Evolutionary conservation across 2,329 filamentous ascomycete species (phyloP).

Genomic region (Fusarium begoniae): DNA sequence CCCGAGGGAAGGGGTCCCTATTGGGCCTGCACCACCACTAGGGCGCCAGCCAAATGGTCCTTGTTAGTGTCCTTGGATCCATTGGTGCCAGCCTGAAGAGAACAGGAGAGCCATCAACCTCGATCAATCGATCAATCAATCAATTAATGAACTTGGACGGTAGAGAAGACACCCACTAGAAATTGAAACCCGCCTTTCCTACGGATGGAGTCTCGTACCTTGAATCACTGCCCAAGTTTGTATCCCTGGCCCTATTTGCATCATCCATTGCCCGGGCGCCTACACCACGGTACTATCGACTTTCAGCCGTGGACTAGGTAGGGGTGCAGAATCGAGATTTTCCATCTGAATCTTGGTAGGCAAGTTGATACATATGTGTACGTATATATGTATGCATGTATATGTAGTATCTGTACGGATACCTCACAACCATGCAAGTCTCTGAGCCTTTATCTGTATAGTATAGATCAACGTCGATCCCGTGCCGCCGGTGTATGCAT

Average conservation of each 20-base stretch:
- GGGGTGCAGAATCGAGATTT: conserved; percentile 38
- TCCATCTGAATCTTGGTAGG: conserved; percentile 36
- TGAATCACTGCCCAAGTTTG: not conserved
- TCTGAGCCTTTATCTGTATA: conserved; percentile 7
- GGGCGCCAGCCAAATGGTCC: conserved; percentile 10
- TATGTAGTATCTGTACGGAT: not conserved
- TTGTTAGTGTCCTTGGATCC: not conserved
- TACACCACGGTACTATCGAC: not conserved
- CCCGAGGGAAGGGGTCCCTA: conserved; percentile 29
- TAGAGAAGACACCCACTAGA: not conserved
- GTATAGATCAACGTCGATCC: conserved; percentile 41
- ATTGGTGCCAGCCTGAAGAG: not conserved
- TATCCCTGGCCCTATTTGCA: not conserved
- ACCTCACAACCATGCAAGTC: conserved; percentile 25
- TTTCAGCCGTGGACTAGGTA: conserved; percentile 1
- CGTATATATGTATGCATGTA: not conserved
- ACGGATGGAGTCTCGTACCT: not conserved
- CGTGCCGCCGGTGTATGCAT: conserved; percentile 7
- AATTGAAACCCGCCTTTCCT: not conserved
- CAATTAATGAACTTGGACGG: not conserved
- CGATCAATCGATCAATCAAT: not conserved
- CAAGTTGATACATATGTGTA: not conserved
- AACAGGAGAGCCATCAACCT: not conserved
- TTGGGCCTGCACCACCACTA: conserved; percentile 25
- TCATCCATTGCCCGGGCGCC: not conserved